These are phyloP conservation scores for Aspergillus chevalieri DNA, from an alignment of 2,329 filamentous ascomycete genomes.

Conservation along the genomic window DNA sequence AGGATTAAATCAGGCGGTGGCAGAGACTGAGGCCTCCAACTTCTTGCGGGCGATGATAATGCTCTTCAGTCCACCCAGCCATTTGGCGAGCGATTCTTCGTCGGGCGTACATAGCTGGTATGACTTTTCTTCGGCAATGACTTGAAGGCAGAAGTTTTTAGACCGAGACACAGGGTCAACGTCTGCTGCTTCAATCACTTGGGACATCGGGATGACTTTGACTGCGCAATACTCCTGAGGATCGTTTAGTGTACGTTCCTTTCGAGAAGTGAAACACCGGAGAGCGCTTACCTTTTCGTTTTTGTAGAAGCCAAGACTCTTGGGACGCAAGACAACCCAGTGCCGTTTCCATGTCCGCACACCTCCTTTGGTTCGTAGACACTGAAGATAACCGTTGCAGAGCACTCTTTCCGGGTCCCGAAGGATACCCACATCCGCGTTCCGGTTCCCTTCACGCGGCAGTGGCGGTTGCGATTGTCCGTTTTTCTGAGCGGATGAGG, in stretches of 20 bases:
- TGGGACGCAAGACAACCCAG: conserved; percentile 84
- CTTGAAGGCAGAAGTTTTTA: conserved; percentile 80
- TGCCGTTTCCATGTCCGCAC: conserved; percentile 91
- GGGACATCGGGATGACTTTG: conserved; percentile 70
- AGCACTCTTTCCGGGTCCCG: conserved; percentile 82
- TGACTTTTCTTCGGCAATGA: conserved; percentile 88
- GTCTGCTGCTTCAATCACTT: conserved; percentile 84
- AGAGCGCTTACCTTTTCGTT: conserved; percentile 50
- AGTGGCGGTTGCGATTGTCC: conserved; percentile 23
- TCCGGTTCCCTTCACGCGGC: conserved; percentile 56
- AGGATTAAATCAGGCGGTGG: conserved; percentile 6
- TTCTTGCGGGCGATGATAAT: conserved; percentile 35
- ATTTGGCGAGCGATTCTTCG: conserved; percentile 76
- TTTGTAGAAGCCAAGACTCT: conserved; percentile 85
- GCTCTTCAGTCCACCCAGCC: conserved; percentile 87
- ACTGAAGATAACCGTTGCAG: conserved; percentile 84
- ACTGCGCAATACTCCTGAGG: conserved; percentile 72
- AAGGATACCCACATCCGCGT: conserved; percentile 48
- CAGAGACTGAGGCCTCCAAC: conserved; percentile 16
- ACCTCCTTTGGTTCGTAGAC: conserved; percentile 71
- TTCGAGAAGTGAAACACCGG: background rate
- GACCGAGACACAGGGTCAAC: conserved; percentile 80
- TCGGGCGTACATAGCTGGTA: conserved; percentile 70
- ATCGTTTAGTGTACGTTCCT: background rate
- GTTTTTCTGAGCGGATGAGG: conserved; percentile 22